These are phyloP conservation scores for Ophiocordyceps robertsii DNA, from an alignment of 2,329 filamentous ascomycete species.

Conservation along the genomic window DNA sequence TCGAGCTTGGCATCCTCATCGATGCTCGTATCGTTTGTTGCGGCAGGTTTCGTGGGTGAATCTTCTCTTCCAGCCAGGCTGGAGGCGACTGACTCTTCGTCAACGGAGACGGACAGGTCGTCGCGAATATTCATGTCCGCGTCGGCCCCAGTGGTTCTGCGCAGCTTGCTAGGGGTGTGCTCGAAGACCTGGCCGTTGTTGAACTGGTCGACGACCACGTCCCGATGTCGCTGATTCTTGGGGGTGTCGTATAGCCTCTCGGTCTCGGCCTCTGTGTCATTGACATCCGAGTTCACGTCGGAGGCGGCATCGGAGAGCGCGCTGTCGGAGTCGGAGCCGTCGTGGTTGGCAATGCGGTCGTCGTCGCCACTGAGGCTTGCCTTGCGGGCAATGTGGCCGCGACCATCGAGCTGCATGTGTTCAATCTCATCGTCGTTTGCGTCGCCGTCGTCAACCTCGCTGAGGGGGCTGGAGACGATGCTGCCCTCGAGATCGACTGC, in stretches of 20 bases:
- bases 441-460: conserved; percentile 76
- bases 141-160: conserved; percentile 29
- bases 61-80: conserved; percentile 23
- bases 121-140: conserved; percentile 23
- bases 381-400: conserved; percentile 15
- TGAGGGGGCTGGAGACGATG: conserved; percentile 78
- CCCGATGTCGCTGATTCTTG: conserved; percentile 47
- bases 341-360: conserved; percentile 12
- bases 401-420: conserved; percentile 34
- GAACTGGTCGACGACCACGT: conserved; percentile 45
- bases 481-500: conserved; percentile 45
- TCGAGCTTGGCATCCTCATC: conserved; percentile 19
- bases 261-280: conserved; percentile 80
- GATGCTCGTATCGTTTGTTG: conserved; percentile 12
- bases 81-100: conserved; percentile 21
- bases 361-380: conserved; percentile 13
- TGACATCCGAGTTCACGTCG: conserved; percentile 27
- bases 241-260: conserved; percentile 88
- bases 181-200: conserved; percentile 42
- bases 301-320: conserved; percentile 41
- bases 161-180: conserved; percentile 65
- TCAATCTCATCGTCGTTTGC: conserved; percentile 56
- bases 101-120: conserved; percentile 27
- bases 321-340: conserved; percentile 33
- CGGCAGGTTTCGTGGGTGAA: conserved; percentile 19